Evolutionary conservation across 768 basidiomycete species (phyloP).

Genomic region (Ephemerocybe angulata): DNA sequence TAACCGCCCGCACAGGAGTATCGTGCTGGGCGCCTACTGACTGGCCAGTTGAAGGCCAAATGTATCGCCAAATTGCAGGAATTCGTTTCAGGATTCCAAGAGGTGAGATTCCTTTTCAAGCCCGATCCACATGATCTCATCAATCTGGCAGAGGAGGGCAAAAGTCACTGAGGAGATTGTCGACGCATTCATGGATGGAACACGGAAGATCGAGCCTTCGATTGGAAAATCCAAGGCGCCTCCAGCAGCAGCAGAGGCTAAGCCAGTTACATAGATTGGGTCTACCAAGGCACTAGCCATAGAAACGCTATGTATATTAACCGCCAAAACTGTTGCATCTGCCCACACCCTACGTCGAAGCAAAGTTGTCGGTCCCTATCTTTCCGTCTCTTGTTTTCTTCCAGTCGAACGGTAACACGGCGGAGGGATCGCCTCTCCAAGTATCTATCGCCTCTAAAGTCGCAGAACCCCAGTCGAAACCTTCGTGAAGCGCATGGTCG

Average conservation of each 20-base stretch:
- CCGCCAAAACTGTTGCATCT: neutral
- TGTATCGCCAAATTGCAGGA: conserved; percentile 81
- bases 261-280: neutral
- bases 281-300: neutral
- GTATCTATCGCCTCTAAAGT: conserved; percentile 58
- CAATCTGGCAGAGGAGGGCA: conserved; percentile 58
- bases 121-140: conserved; percentile 7
- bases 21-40: conserved; percentile 80
- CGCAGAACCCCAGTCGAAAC: conserved; percentile 77
- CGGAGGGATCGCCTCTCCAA: conserved; percentile 41
- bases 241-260: neutral
- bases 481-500: conserved; percentile 46
- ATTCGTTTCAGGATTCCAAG: conserved; percentile 86
- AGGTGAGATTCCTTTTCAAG: conserved; percentile 27
- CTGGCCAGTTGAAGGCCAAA: conserved; percentile 85
- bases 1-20: conserved; percentile 63
- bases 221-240: conserved; percentile 35
- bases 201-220: conserved; percentile 67
- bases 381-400: conserved; percentile 34
- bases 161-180: conserved; percentile 78
- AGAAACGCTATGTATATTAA: neutral
- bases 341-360: neutral
- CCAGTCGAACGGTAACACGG: conserved; percentile 47
- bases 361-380: conserved; percentile 7
- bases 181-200: conserved; percentile 74